These are phyloP conservation scores for Suillus hirtellus DNA, from an alignment of 768 basidiomycete genomes.

Conservation along the genomic window DNA sequence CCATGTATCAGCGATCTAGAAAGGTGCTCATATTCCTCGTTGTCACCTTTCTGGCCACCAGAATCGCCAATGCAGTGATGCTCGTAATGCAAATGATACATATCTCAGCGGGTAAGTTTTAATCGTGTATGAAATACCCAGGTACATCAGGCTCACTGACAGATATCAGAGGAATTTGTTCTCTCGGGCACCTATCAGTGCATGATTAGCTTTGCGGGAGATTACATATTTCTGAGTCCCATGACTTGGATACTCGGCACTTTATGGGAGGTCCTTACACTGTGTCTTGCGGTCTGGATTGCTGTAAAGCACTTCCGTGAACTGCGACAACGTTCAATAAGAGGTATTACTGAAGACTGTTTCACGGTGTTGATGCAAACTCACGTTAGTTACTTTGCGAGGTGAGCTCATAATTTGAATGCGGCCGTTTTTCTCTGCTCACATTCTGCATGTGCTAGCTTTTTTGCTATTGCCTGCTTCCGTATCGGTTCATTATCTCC, in stretches of 20 bases:
- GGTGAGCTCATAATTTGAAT: not conserved
- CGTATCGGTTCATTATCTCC: not conserved
- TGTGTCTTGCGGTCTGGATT: not conserved
- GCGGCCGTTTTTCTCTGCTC: not conserved
- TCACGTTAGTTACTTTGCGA: not conserved
- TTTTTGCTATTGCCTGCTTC: not conserved
- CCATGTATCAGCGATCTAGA: not conserved
- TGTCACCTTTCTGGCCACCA: not conserved
- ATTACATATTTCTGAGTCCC: not conserved
- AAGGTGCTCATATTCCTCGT: not conserved
- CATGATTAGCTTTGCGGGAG: not conserved
- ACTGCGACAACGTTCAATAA: not conserved
- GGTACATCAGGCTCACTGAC: not conserved
- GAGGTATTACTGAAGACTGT: not conserved
- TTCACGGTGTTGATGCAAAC: not conserved
- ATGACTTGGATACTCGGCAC: not conserved
- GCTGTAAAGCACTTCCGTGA: not conserved
- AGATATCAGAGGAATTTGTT: not conserved
- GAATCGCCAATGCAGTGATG: not conserved
- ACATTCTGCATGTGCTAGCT: not conserved
- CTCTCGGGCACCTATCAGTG: not conserved
- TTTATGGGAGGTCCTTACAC: not conserved
- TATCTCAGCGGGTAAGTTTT: not conserved
- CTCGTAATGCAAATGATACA: accelerated
- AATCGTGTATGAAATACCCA: not conserved